A percentile compares a stretch with the other conserved stretches of the same genome.
Evolutionary conservation across 306 rosid species (phyloP).

Genomic region (Vachellia collinsii): DNA sequence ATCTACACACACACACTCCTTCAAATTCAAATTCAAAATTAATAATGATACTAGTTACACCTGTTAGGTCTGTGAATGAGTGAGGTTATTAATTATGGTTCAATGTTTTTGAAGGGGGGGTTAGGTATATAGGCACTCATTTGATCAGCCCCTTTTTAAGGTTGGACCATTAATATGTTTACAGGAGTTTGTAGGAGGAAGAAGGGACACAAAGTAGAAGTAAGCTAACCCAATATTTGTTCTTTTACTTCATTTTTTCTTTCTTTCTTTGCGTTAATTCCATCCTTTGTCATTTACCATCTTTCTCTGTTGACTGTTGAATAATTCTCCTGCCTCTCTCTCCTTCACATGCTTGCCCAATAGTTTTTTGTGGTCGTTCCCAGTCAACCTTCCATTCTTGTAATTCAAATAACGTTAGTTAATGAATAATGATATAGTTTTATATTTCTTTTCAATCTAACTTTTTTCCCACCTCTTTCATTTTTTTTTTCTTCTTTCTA

Average conservation of each 20-base stretch:
- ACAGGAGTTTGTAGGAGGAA: slow-evolving; percentile 12
- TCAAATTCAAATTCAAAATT: not conserved
- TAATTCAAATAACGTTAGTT: slow-evolving; percentile 9
- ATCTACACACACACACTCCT: not conserved
- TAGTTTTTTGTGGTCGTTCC: not conserved
- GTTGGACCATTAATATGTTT: not conserved
- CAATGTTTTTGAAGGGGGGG: not conserved
- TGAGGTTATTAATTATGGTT: not conserved
- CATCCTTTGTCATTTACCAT: slow-evolving; percentile 8
- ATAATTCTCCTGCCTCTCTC: not conserved
- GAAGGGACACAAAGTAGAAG: slow-evolving; percentile 34
- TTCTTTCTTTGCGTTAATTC: slow-evolving; percentile 19
- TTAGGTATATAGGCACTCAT: slow-evolving; percentile 15
- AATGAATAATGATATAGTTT: too few species aligned
- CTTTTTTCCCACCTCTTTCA: not conserved
- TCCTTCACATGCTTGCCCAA: not conserved
- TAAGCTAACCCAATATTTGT: slow-evolving; percentile 34
- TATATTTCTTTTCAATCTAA: not conserved
- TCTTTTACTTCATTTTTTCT: slow-evolving; percentile 28
- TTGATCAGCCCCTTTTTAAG: not conserved
- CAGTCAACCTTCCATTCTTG: slow-evolving; percentile 27
- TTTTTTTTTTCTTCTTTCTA: not conserved
- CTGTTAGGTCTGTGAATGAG: not conserved
- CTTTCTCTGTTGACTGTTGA: not conserved
- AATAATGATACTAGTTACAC: not conserved